Evolutionary conservation across 495 filamentous ascomycete genomes (phyloP), one percentile per base, ranked within the genome.

Genomic region (Penicillium coffeae): DNA sequence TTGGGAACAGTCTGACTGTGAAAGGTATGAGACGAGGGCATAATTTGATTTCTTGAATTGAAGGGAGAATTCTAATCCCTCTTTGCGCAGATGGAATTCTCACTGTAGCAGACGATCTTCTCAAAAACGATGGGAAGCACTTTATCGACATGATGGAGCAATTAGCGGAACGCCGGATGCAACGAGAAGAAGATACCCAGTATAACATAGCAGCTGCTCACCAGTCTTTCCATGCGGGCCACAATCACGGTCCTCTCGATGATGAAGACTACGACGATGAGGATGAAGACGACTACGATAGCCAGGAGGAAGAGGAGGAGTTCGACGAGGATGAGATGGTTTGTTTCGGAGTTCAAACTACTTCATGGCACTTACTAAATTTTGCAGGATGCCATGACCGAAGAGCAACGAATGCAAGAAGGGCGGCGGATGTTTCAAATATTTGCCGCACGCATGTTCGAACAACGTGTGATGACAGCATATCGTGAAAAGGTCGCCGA

Each of bases 111-210:
- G 93, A 99, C 72, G 93, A 99, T 70, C 77, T 99, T 42, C 78
- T 99, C 25, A 96, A 97, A 68, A 99, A 99, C 66, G 93, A 99
- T 65, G 93, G 93, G 63, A 95, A 95, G 68, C 95, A 96, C 63
- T 99, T 99, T 75, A 99, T 99, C 68, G 93, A 99, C 68, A 97
- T 99, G 93, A 99, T 99, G 94, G 93, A 99, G 65, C 91, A 96
- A 65, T 80, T 99, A 57, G 94, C 93, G 9, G 94, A 99, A 70
- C 87, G 92, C 48, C 83, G 93, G 54, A 96, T 99, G 91, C 86
- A 89, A 55, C 84, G 93, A 27, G 93, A 98, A 70, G 89, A 93
- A 67, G 90, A 96, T 63, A 88, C 89, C 13, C 84, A 86, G 59
- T 86, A 80, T 53, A 75, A 76, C 27, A 80, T 82, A 21, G 69